Percentiles rank a stretch among this genome's conserved stretches.
Evolutionary conservation across 2,329 filamentous ascomycete genomes (phyloP).

Genomic region (Colletotrichum lini): DNA sequence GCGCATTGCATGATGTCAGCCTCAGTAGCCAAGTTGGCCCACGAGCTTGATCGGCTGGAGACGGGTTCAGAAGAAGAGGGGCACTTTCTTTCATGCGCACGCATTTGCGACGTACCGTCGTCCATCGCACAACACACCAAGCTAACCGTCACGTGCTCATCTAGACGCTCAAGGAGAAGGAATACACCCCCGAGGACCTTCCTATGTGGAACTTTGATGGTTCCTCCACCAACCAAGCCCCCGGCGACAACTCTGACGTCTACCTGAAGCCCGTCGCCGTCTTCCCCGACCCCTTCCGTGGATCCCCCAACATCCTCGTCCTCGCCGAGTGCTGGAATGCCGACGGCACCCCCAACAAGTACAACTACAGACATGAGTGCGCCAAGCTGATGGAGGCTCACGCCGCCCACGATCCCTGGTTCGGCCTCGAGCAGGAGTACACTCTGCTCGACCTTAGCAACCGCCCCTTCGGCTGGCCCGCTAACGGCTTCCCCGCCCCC

Average conservation of each 20-base stretch:
- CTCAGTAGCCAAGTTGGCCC: constrained; percentile 21
- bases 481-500: constrained; percentile 88
- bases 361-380: constrained; percentile 96
- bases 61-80: no score
- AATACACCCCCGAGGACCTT: constrained; percentile 66
- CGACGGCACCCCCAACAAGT: constrained; percentile 97
- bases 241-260: constrained; percentile 96
- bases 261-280: constrained; percentile 93
- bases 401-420: constrained; percentile 90
- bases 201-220: constrained; percentile 75
- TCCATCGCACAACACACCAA: background rate
- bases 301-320: constrained; percentile 92
- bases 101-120: constrained; percentile 10
- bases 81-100: background rate
- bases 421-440: constrained; percentile 92
- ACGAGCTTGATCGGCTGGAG: constrained; percentile 3
- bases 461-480: constrained; percentile 87
- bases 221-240: constrained; percentile 92
- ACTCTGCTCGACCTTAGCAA: constrained; percentile 85
- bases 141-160: constrained; percentile 42
- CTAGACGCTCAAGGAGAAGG: constrained; percentile 66
- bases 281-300: constrained; percentile 93
- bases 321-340: constrained; percentile 95
- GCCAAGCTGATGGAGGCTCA: constrained; percentile 91
- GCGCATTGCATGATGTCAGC: constrained; percentile 36